phyloP scores from a whole-genome alignment of 2,329 filamentous ascomycete species.

The Ascochyta rabiei region DNA sequence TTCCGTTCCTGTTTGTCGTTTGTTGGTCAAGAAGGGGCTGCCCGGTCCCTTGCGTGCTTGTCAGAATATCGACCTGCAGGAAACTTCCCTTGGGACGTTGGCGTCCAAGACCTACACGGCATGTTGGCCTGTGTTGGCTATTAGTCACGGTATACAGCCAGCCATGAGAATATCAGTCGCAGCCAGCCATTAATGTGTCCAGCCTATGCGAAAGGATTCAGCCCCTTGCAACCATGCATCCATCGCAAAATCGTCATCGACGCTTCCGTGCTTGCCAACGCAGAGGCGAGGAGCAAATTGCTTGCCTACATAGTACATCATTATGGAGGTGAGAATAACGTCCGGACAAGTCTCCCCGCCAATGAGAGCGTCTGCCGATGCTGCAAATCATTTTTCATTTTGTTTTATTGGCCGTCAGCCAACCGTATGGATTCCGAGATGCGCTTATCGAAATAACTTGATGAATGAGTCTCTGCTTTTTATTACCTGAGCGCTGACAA shows the following conservation, averaged over 20 bases:
- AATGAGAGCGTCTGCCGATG: neutral
- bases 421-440: slow-evolving; percentile 6
- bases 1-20: neutral
- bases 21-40: neutral
- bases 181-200: neutral
- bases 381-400: neutral
- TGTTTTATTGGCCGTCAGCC: slow-evolving; percentile 10
- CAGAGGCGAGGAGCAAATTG: neutral
- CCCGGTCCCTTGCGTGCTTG: slow-evolving; percentile 7
- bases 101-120: neutral
- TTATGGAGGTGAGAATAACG: slow-evolving; percentile 6
- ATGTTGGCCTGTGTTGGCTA: neutral
- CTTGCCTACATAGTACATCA: neutral
- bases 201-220: neutral
- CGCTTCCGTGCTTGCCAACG: neutral
- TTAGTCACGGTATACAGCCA: neutral
- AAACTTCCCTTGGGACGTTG: neutral
- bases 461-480: neutral
- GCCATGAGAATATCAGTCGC: neutral
- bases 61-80: neutral
- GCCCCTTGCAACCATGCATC: neutral
- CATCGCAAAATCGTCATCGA: neutral
- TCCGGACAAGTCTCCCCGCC: neutral
- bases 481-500: slow-evolving; percentile 1
- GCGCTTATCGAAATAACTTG: neutral